Base-by-base conservation (phyloP, 2,329 filamentous ascomycete species). In the Calonectria pseudoreteaudii region DNA sequence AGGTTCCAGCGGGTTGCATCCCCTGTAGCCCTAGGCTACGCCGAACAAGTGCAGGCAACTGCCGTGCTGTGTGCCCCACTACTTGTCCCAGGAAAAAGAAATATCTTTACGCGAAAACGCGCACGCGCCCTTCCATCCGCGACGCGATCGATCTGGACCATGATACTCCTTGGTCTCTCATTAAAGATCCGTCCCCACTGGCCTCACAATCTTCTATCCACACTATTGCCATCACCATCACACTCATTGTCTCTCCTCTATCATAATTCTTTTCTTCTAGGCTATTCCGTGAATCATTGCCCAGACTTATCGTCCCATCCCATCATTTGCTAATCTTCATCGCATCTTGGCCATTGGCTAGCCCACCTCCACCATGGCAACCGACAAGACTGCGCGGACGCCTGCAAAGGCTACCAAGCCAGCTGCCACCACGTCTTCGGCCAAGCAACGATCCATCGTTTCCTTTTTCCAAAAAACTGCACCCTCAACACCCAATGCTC, bases 401-500 rank as follows among this genome's bases (percentile, higher is more conserved):
- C 84, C 84, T 30, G 82, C 83, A 56, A 83, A 81, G 78, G 72
- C 81, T 30, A 74, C 80, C 50, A 85, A 83, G 68, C 74, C 79
- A 50, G 60, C 80, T 49, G 75, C 77, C 13, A 56, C 78, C 44
- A 79, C 84, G 26, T 84, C 84, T 14, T 82, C 83, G 20, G 75
- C 79, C 64, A 87, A 86, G 74, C 86, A 87, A 74, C 83, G 83
- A 67, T 86, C 85, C 52, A 87, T 87, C 74, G 82, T 84, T 73
- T 86, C 85, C 38, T 87, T 87, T 80, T 87, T 87, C 73, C 82
- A 85, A 67, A 87, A 86, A 75, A 84, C 84, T n/a, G 83, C 84
- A 0, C 83, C 85, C 26, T 81, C 79, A 20, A 77, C 80, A 30
- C 76, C 83, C 36, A 81, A 82, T 13, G 81, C 80, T n/a, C 76